These are phyloP conservation scores for Grosmannia serpens DNA, from an alignment of 2,329 filamentous ascomycete species.

Conservation along the genomic window DNA sequence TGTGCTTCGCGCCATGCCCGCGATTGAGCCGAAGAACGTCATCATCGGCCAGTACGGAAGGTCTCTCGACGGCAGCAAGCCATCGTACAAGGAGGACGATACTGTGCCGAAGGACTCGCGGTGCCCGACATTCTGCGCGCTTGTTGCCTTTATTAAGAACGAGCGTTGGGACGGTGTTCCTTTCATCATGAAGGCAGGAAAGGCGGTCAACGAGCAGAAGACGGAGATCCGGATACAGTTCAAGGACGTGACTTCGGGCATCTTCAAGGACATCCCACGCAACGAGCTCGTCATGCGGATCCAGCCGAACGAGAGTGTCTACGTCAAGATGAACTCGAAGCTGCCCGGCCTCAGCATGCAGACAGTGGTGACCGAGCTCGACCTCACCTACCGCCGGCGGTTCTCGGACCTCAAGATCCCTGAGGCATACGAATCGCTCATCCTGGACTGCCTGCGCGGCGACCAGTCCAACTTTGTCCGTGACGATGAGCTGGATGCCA, in stretches of 20 bases:
- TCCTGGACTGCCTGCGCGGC: constrained; percentile 93
- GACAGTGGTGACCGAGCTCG: constrained; percentile 95
- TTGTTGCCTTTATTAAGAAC: constrained; percentile 98
- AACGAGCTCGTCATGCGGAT: constrained; percentile 99
- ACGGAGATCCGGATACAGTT: constrained; percentile 98
- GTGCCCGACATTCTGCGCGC: constrained; percentile 94
- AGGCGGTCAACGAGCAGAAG: constrained; percentile 98
- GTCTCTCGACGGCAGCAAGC: constrained; percentile 91
- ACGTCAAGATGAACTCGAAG: constrained; percentile 99
- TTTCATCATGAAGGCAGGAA: constrained; percentile 98
- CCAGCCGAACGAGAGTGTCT: constrained; percentile 98
- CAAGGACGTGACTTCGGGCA: constrained; percentile 97
- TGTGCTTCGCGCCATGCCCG: constrained; percentile 82
- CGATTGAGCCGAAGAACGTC: constrained; percentile 98
- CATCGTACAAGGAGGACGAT: constrained; percentile 96
- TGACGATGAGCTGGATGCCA: constrained; percentile 92
- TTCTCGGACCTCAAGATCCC: constrained; percentile 99
- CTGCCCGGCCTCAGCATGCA: constrained; percentile 97
- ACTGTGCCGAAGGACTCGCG: constrained; percentile 95
- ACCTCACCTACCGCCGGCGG: constrained; percentile 92
- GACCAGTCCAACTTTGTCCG: constrained; percentile 99
- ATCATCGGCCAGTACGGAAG: constrained; percentile 98
- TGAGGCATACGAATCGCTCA: constrained; percentile 96
- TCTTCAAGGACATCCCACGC: constrained; percentile 98
- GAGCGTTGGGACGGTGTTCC: constrained; percentile 98